These are phyloP conservation scores for Gossypium schwendimanii DNA, from an alignment of 441 rosid genomes.

Conservation along the genomic window DNA sequence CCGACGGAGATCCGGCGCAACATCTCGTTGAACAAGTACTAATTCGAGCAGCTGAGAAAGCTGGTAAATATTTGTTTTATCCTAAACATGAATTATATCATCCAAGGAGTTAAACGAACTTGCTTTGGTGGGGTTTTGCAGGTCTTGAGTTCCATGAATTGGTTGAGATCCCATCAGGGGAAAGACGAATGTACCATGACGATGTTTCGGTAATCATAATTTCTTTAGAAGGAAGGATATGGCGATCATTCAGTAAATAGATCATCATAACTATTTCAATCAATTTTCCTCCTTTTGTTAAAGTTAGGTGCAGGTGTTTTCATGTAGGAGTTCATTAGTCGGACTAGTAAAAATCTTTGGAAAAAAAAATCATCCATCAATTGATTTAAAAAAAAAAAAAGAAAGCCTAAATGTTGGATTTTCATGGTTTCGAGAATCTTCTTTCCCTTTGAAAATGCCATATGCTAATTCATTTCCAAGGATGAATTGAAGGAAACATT, in stretches of 20 bases:
- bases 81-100: neutral
- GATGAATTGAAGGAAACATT: too few species aligned
- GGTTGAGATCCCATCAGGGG: constrained; percentile 66
- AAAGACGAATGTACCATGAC: constrained; percentile 62
- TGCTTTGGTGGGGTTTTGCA: constrained; percentile 11
- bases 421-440: neutral
- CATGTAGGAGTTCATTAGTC: neutral
- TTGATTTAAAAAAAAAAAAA: too few species aligned
- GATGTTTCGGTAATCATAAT: constrained; percentile 61
- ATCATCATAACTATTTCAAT: neutral
- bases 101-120: neutral
- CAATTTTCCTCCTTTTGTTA: neutral
- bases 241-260: constrained; percentile 52
- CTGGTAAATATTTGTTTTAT: constrained; percentile 28
- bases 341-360: neutral
- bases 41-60: constrained; percentile 60
- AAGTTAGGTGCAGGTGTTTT: too few species aligned
- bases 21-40: constrained; percentile 58
- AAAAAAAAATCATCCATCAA: too few species aligned
- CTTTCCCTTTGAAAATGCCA: neutral
- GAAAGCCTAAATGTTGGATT: neutral
- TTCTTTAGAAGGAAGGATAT: constrained; percentile 65
- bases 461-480: too few species aligned
- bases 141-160: constrained; percentile 64
- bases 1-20: constrained; percentile 71